These are phyloP conservation scores for Thalassiosira exigua DNA, from an alignment of 352 stramenopile genomes.

Conservation along the genomic window DNA sequence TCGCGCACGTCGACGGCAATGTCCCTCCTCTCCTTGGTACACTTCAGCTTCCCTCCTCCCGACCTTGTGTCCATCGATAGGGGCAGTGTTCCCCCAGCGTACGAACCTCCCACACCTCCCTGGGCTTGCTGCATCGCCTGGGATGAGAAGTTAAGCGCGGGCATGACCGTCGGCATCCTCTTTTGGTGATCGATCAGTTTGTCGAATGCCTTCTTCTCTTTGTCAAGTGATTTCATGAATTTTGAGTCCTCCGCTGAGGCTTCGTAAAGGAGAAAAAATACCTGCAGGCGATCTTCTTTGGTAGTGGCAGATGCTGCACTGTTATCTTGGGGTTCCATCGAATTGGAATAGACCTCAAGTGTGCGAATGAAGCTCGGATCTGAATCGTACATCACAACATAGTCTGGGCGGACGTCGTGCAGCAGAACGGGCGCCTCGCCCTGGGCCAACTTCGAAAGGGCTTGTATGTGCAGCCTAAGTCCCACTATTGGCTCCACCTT, in stretches of 20 bases:
- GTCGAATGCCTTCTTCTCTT: constrained; percentile 96
- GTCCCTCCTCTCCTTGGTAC: constrained; percentile 62
- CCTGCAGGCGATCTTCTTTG: constrained; percentile 68
- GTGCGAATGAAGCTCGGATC: constrained; percentile 94
- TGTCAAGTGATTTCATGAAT: constrained; percentile 93
- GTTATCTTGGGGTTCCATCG: constrained; percentile 39
- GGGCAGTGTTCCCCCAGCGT: constrained; percentile 69
- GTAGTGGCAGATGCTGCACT: not conserved
- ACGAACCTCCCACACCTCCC: constrained; percentile 62
- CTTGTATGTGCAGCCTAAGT: constrained; percentile 67
- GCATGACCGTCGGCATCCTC: constrained; percentile 68
- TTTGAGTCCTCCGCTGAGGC: constrained; percentile 95
- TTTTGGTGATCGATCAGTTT: constrained; percentile 95
- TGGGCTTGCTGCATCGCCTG: constrained; percentile 81
- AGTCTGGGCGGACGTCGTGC: constrained; percentile 89
- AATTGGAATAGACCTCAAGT: constrained; percentile 90
- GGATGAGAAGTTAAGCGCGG: constrained; percentile 59
- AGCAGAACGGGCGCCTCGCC: constrained; percentile 74
- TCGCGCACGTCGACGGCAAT: constrained; percentile 95
- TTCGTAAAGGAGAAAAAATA: constrained; percentile 97
- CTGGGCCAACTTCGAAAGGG: constrained; percentile 68
- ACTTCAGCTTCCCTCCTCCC: constrained; percentile 61
- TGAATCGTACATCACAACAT: constrained; percentile 94
- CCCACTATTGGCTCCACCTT: constrained; percentile 65
- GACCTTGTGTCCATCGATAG: constrained; percentile 78